These are phyloP conservation scores for Vitis hybrid DNA, from an alignment of 177 flowering plant genomes.

Conservation along the genomic window DNA sequence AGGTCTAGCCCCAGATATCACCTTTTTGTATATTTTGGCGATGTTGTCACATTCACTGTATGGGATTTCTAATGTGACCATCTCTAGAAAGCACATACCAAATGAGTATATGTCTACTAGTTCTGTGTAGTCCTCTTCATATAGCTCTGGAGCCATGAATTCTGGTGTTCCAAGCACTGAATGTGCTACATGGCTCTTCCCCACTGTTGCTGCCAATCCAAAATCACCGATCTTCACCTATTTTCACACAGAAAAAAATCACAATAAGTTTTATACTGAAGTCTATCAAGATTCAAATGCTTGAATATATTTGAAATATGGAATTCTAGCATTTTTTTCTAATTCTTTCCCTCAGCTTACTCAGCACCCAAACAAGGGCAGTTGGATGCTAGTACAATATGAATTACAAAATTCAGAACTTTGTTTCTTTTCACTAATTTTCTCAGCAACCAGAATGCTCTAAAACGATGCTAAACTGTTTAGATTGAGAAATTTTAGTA, in stretches of 20 bases:
- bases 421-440: too few species aligned
- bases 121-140: constrained; percentile 81
- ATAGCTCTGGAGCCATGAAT: constrained; percentile 88
- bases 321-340: too few species aligned
- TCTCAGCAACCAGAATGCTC: too few species aligned
- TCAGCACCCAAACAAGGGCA: too few species aligned
- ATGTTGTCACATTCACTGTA: constrained; percentile 70
- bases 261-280: too few species aligned
- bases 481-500: too few species aligned
- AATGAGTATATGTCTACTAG: constrained; percentile 79
- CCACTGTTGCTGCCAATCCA: constrained; percentile 72
- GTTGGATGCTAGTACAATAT: too few species aligned
- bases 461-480: too few species aligned
- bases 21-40: constrained; percentile 72
- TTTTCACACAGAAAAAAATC: background rate
- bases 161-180: constrained; percentile 80
- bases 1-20: constrained; percentile 58
- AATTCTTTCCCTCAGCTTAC: too few species aligned
- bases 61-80: constrained; percentile 71
- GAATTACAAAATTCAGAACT: too few species aligned
- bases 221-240: constrained; percentile 84
- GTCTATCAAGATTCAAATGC: too few species aligned
- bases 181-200: constrained; percentile 72
- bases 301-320: too few species aligned
- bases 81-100: constrained; percentile 73